Conservation (phyloP, 1,284 basidiomycete genomes). For the Uromyces viciae-fabae region DNA sequence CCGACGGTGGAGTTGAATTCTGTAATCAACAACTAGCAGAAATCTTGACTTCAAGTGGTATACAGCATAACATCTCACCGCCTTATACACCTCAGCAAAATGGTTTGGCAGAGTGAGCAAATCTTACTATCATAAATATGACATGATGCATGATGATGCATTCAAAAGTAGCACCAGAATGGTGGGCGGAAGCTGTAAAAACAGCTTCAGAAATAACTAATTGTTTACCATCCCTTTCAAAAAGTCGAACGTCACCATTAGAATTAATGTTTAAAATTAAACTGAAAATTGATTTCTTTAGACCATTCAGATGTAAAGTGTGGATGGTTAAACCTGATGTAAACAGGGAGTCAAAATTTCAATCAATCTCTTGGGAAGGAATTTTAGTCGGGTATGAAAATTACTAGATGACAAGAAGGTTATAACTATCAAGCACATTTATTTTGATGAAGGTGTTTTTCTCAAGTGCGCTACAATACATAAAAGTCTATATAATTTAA, state of each 20-base stretch:
- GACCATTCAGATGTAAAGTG: not conserved
- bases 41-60: not conserved
- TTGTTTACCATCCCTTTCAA: not conserved
- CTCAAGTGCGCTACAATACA: not conserved
- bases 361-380: not conserved
- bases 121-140: not conserved
- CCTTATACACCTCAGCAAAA: not conserved
- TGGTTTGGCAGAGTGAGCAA: not conserved
- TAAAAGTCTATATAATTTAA: not conserved
- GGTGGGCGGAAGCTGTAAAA: not conserved
- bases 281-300: not conserved
- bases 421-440: not conserved
- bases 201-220: not conserved
- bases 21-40: not conserved
- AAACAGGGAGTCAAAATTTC: not conserved
- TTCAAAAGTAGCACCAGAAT: not conserved
- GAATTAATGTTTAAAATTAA: not conserved
- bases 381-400: not conserved
- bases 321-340: not conserved
- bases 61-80: not conserved
- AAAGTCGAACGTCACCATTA: not conserved
- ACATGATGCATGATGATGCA: not conserved
- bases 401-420: not conserved
- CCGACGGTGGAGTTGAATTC: not conserved
- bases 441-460: conserved; percentile 1